A percentile compares a stretch with the other conserved stretches of the same genome.
Conservation (phyloP, 129 eudicot genomes). For the Cynara cardunculus region DNA sequence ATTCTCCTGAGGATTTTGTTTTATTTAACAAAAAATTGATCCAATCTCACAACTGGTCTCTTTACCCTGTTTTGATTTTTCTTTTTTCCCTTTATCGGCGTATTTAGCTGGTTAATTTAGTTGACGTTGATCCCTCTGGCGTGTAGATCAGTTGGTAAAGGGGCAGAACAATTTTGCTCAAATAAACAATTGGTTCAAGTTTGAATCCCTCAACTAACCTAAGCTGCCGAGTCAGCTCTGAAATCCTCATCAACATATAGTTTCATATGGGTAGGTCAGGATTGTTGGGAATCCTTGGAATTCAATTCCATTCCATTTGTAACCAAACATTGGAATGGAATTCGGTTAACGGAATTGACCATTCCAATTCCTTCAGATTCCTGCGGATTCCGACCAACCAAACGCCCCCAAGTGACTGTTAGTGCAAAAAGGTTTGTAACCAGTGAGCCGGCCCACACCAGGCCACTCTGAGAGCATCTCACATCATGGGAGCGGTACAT, state of each 20-base stretch:
- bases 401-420: too few species aligned
- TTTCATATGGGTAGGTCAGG: too few species aligned
- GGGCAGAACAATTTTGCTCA: neutral
- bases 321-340: too few species aligned
- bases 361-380: too few species aligned
- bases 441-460: too few species aligned
- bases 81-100: neutral
- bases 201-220: neutral
- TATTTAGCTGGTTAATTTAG: constrained; percentile 1
- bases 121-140: neutral
- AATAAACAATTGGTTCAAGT: neutral
- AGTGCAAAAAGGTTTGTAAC: too few species aligned
- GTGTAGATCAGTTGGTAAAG: neutral
- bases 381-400: too few species aligned
- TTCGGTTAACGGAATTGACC: too few species aligned
- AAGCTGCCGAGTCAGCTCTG: neutral
- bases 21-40: constrained; percentile 10
- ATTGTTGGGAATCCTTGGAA: too few species aligned
- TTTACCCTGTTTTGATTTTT: constrained; percentile 2
- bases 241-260: neutral
- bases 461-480: too few species aligned
- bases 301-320: too few species aligned
- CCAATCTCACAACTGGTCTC: constrained; percentile 18
- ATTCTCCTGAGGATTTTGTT: constrained; percentile 28
- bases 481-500: too few species aligned